These are phyloP conservation scores for Sporothrix globosa DNA, from an alignment of 2,329 filamentous ascomycete genomes.

Conservation along the genomic window DNA sequence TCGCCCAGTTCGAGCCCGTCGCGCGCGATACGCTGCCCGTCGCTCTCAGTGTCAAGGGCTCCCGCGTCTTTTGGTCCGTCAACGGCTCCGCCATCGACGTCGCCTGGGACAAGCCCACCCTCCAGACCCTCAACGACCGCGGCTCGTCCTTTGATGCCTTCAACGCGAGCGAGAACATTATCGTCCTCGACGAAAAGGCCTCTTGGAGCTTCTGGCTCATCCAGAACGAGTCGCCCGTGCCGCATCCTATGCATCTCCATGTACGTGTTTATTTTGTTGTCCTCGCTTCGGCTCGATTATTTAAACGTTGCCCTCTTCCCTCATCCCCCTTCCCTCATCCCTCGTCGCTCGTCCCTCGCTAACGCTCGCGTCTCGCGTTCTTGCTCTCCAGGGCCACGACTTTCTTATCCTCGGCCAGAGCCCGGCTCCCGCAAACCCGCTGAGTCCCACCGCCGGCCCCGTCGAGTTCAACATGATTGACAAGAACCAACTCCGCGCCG, in stretches of 20 bases:
- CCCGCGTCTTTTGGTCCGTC: slow-evolving; percentile 41
- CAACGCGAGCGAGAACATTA: slow-evolving; percentile 14
- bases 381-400: slow-evolving; percentile 37
- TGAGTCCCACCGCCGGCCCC: slow-evolving; percentile 33
- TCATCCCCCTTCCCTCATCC: too few species aligned
- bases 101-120: slow-evolving; percentile 45
- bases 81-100: slow-evolving; percentile 42
- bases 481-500: slow-evolving; percentile 39
- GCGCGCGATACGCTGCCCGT: slow-evolving; percentile 32
- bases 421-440: slow-evolving; percentile 45
- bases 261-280: slow-evolving; percentile 31
- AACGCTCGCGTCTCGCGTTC: not conserved
- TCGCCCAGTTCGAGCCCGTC: slow-evolving; percentile 30
- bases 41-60: slow-evolving; percentile 41
- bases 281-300: not conserved
- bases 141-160: not conserved
- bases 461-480: slow-evolving; percentile 41
- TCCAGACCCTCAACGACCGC: slow-evolving; percentile 41
- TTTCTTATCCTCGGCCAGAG: slow-evolving; percentile 39
- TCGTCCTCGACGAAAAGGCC: slow-evolving; percentile 10
- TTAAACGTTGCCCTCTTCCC: too few species aligned
- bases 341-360: not conserved
- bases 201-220: slow-evolving; percentile 45
- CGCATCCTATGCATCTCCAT: slow-evolving; percentile 40
- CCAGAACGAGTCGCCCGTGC: slow-evolving; percentile 39